Evolutionary conservation across 108 stramenopile genomes (phyloP).

Genomic region (Aurantiochytrium sp.): DNA sequence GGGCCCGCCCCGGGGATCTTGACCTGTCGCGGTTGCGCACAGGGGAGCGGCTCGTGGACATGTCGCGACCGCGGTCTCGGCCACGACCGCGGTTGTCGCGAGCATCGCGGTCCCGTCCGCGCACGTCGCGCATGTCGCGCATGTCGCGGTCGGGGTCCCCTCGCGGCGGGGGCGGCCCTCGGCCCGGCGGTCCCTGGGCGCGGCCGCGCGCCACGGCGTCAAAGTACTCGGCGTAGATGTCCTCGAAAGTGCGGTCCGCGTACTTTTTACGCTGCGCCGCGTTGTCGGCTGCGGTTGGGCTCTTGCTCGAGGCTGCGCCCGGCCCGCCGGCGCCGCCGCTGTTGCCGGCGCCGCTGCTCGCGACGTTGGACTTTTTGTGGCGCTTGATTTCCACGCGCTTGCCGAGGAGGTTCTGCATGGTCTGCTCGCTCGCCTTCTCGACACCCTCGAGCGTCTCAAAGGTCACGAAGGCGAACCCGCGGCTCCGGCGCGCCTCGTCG

Average conservation of each 20-base stretch:
- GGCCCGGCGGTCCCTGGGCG: not conserved
- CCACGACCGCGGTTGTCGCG: too few relatives aligned
- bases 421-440: conserved; percentile 4
- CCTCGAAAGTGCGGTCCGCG: not conserved
- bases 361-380: not conserved
- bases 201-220: not conserved
- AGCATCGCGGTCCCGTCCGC: too few relatives aligned
- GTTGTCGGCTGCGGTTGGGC: not conserved
- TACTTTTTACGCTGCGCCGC: not conserved
- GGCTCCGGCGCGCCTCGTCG: not conserved
- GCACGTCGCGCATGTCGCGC: not conserved
- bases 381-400: conserved; percentile 21
- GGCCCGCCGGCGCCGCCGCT: not conserved
- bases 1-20: too few relatives aligned
- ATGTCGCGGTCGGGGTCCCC: not conserved
- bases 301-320: not conserved
- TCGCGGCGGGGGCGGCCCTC: not conserved
- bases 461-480: conserved; percentile 9
- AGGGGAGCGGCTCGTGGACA: too few relatives aligned
- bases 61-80: too few relatives aligned
- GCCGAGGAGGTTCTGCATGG: not conserved
- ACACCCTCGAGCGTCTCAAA: conserved; percentile 20
- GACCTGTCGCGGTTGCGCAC: too few relatives aligned
- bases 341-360: not conserved
- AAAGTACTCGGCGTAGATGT: not conserved